phyloP scores from a whole-genome alignment of 73 alveolate species.

The Blepharisma japonicum region DNA sequence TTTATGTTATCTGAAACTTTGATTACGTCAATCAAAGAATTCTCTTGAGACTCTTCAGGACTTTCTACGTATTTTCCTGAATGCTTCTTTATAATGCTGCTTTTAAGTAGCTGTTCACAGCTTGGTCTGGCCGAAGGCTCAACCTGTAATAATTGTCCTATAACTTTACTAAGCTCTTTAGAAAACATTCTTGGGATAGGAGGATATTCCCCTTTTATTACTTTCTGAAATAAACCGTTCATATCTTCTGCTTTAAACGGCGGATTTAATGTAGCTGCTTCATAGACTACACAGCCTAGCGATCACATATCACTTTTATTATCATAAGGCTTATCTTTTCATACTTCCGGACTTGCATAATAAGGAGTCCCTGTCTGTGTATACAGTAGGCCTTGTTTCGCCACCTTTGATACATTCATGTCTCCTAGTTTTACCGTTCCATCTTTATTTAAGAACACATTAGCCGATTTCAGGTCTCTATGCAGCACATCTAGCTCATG shows the following conservation, averaged over 20 bases:
- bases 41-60: conserved; percentile 8
- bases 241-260: conserved; percentile 86
- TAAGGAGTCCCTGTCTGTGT: conserved; percentile 76
- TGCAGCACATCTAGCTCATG: conserved; percentile 70
- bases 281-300: conserved; percentile 85
- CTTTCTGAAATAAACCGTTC: conserved; percentile 63
- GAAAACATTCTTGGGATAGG: conserved; percentile 76
- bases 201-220: conserved; percentile 67
- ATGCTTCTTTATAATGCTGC: background rate
- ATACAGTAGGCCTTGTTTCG: conserved; percentile 31
- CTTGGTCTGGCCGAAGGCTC: conserved; percentile 15
- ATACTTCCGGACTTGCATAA: conserved; percentile 87
- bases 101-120: conserved; percentile 1
- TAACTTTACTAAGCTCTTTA: conserved; percentile 50
- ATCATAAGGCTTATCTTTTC: conserved; percentile 60
- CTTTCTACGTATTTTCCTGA: background rate
- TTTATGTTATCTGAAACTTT: background rate
- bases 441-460: conserved; percentile 55
- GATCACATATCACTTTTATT: conserved; percentile 83
- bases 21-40: background rate
- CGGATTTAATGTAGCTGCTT: conserved; percentile 70
- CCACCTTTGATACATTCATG: conserved; percentile 66
- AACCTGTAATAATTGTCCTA: conserved; percentile 27
- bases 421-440: conserved; percentile 77
- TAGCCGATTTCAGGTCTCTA: conserved; percentile 80